Evolutionary conservation across 306 rosid species (phyloP), one percentile per base, ranked within the genome.

Genomic region (Cucumis cinereus): DNA sequence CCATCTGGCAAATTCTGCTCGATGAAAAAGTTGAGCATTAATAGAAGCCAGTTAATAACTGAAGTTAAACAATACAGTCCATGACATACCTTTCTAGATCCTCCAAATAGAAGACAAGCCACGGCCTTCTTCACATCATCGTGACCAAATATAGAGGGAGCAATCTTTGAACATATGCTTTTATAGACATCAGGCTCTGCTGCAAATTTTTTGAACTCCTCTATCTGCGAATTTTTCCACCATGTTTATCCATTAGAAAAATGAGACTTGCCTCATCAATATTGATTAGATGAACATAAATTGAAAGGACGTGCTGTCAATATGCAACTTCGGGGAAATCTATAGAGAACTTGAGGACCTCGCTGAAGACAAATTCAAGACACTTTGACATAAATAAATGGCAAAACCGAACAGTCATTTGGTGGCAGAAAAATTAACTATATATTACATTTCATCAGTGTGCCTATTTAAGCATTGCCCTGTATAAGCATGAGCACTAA

Each of bases 111-210:
- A 80, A 94, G 97, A 82, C 99, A 94, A 57, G 97, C 96, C 78
- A 94, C 86, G 3, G 96, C 97, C 88, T 90, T 94, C 84, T 89
- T 94, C 66, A 94, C 88, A 64, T 94, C 97, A 2, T 90, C 95
- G 47, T 94, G 97, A 64, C 99, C 99, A 87, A 92, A 94, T 81
- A 94, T 94, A 54, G 97, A 94, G 23, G 99, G 99, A 59, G 99
- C 95, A 77, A 94, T 84, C 86, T 89, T 94, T 67, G 93, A 83
- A 88, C 99, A 94, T 84, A 94, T 90, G 63, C 68, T 83, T 82
- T 85, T 88, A 84, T 94, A 94, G 11, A 83, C 93, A 82, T 88
- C 96, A 72, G 91, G 88, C 41, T 90, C 92, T 40, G 97, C 84
- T 33, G 99, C 92, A 86, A 94, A 89, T 26, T 89, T 94, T 84